Evolutionary conservation across 495 filamentous ascomycete genomes (phyloP).

Genomic region (Umbilicaria muhlenbergii): DNA sequence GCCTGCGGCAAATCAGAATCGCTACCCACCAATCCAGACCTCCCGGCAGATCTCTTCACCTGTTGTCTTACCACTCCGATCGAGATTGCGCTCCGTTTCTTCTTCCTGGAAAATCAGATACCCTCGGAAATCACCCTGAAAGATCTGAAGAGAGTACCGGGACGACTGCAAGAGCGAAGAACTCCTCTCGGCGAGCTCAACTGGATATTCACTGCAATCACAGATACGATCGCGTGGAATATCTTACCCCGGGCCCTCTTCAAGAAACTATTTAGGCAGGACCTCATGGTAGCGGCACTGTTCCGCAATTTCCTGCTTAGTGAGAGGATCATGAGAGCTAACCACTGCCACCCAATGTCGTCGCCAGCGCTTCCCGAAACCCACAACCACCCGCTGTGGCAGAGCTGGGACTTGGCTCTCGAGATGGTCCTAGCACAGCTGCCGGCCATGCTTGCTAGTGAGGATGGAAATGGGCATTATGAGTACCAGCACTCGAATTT

Average conservation of each 20-base stretch:
- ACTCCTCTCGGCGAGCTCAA: slow-evolving; percentile 93
- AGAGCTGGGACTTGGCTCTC: slow-evolving; percentile 93
- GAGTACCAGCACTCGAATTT: slow-evolving; percentile 92
- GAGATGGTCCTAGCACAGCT: slow-evolving; percentile 92
- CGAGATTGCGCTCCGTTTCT: slow-evolving; percentile 89
- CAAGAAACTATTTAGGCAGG: slow-evolving; percentile 91
- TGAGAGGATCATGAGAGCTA: slow-evolving; percentile 87
- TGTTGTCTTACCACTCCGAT: slow-evolving; percentile 94
- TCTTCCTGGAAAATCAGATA: slow-evolving; percentile 82
- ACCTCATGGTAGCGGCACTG: slow-evolving; percentile 96
- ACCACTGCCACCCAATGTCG: slow-evolving; percentile 86
- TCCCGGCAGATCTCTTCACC: slow-evolving; percentile 92
- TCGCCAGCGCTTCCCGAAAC: slow-evolving; percentile 80
- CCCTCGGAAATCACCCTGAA: slow-evolving; percentile 59
- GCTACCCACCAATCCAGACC: slow-evolving; percentile 86
- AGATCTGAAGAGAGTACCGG: slow-evolving; percentile 62
- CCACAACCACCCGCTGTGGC: slow-evolving; percentile 86
- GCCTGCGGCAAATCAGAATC: slow-evolving; percentile 81
- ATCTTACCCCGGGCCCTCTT: slow-evolving; percentile 76
- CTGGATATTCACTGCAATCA: slow-evolving; percentile 99
- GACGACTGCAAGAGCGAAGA: slow-evolving; percentile 77
- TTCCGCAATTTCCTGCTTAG: slow-evolving; percentile 93
- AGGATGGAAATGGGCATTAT: slow-evolving; percentile 57
- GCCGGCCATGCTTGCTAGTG: slow-evolving; percentile 60
- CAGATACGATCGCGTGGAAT: slow-evolving; percentile 98